Conservation (phyloP, 2,329 filamentous ascomycete species). For the Neoarthrinium moseri region DNA sequence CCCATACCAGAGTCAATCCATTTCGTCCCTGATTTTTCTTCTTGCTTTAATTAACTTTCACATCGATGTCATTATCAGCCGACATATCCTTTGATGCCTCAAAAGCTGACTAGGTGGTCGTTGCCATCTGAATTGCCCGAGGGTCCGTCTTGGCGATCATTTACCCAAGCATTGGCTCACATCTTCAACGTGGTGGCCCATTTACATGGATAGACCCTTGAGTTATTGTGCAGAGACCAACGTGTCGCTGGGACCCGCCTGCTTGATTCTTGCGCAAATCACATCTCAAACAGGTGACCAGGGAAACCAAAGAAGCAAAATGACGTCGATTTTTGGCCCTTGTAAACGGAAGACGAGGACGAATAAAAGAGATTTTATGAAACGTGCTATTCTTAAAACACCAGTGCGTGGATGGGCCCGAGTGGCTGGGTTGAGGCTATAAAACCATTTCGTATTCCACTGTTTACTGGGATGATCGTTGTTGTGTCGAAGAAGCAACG, state of each 20-base stretch:
- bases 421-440: background rate
- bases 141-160: too few species aligned
- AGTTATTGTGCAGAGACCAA: background rate
- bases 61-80: background rate
- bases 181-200: background rate
- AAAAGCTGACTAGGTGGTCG: too few species aligned
- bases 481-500: constrained; percentile 1
- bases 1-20: background rate
- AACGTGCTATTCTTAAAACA: background rate
- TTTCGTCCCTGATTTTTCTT: background rate
- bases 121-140: too few species aligned
- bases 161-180: too few species aligned
- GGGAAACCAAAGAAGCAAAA: too few species aligned
- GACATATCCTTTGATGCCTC: background rate
- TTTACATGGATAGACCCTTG: constrained; percentile 7
- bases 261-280: background rate
- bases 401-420: background rate
- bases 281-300: too few species aligned
- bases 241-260: background rate
- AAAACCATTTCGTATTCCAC: constrained; percentile 1
- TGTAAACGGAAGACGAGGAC: background rate
- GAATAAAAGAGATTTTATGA: constrained; percentile 1
- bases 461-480: constrained; percentile 8
- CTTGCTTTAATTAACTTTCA: background rate
- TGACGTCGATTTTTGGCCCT: too few species aligned